Evolutionary conservation across 768 basidiomycete genomes (phyloP).

Genomic region (Leccinellum albellum): DNA sequence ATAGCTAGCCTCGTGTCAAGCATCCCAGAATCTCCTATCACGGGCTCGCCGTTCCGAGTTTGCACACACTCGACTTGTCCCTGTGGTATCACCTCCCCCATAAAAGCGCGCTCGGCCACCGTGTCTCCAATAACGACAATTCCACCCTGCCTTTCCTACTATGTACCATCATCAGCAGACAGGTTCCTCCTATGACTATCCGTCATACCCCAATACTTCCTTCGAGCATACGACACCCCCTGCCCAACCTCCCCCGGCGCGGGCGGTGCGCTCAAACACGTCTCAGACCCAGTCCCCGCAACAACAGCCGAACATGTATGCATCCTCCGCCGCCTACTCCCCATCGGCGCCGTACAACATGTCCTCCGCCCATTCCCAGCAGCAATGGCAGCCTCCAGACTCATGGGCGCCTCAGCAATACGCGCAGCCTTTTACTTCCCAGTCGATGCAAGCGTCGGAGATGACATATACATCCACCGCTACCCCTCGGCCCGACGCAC

Average conservation of each 20-base stretch:
- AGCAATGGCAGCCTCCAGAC: constrained; percentile 36
- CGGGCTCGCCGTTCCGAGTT: constrained; percentile 28
- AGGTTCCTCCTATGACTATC: constrained; percentile 48
- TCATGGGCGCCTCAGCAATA: constrained; percentile 36
- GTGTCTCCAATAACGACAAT: constrained; percentile 12
- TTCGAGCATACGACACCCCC: constrained; percentile 25
- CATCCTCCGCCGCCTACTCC: constrained; percentile 25
- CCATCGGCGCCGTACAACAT: constrained; percentile 29
- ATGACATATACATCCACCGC: constrained; percentile 32
- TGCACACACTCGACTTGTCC: constrained; percentile 23
- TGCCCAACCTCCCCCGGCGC: constrained; percentile 31
- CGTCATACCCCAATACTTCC: constrained; percentile 36
- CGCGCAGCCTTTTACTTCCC: constrained; percentile 31
- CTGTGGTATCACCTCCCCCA: constrained; percentile 26
- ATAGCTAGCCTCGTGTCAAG: constrained; percentile 34
- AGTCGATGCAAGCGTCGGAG: constrained; percentile 31
- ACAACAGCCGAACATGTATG: constrained; percentile 28
- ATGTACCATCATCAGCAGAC: constrained; percentile 50
- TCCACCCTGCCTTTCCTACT: constrained; percentile 45
- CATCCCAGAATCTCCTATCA: constrained; percentile 28
- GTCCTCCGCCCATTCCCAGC: constrained; percentile 31
- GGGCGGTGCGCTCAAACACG: constrained; percentile 26
- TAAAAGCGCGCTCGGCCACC: constrained; percentile 28
- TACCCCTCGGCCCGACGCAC: neutral
- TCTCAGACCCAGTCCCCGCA: constrained; percentile 33